Conservation (phyloP, 768 basidiomycete species). For the Dendrothele bispora region DNA sequence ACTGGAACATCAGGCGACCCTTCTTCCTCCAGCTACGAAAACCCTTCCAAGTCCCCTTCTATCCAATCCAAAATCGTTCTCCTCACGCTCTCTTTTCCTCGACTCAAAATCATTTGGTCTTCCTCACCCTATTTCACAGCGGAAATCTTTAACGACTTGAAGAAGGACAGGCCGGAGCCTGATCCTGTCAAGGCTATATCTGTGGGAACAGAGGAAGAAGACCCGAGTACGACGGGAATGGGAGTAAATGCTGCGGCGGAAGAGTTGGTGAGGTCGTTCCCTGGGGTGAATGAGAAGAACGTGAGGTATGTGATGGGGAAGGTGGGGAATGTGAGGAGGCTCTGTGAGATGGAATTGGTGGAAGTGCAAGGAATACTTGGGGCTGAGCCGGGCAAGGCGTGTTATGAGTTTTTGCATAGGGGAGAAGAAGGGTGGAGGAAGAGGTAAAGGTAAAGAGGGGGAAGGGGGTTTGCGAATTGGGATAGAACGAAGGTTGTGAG, state of each 20-base stretch:
- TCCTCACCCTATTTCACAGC: constrained; percentile 92
- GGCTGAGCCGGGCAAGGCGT: constrained; percentile 74
- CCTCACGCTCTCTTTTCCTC: constrained; percentile 86
- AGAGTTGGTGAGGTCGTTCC: constrained; percentile 79
- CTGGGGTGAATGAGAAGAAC: constrained; percentile 85
- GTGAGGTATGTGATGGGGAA: constrained; percentile 80
- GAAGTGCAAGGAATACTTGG: constrained; percentile 77
- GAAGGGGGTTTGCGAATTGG: too few species aligned
- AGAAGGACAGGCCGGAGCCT: constrained; percentile 76
- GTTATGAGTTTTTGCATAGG: constrained; percentile 80
- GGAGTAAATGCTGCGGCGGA: constrained; percentile 76
- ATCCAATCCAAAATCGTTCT: constrained; percentile 93
- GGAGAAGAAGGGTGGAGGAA: too few species aligned
- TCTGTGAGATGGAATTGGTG: constrained; percentile 62
- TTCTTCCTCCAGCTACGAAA: constrained; percentile 34
- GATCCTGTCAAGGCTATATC: constrained; percentile 73
- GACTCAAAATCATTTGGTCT: constrained; percentile 94
- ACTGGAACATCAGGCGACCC: constrained; percentile 23
- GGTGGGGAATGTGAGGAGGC: constrained; percentile 72
- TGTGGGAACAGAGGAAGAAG: constrained; percentile 74
- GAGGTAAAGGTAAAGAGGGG: too few species aligned
- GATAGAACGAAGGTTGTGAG: too few species aligned
- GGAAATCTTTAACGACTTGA: constrained; percentile 92
- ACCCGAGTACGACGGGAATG: constrained; percentile 58
- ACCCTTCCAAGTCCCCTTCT: too few species aligned